Evolutionary conservation across 176 grass and related monocot genomes (phyloP), one percentile per base, ranked within the genome.

Genomic region (Alloteropsis semialata): DNA sequence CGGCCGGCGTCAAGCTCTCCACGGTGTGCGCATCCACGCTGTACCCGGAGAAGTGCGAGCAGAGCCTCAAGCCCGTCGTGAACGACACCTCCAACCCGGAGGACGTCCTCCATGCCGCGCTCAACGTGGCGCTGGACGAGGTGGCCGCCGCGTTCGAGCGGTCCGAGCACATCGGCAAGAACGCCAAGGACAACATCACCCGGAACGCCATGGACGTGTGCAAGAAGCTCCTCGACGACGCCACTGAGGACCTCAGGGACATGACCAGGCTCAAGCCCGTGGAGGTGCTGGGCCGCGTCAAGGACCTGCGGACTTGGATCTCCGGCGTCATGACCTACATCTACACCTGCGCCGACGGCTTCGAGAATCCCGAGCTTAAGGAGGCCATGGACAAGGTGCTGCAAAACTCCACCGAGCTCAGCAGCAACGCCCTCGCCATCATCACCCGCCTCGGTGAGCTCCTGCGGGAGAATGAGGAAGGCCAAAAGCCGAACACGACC

Each of bases 371-470:
- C 0, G 84, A 91, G 72, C 82, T 91, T 4, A 89, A 84, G 79
- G 64, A 78, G 19, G 84, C 88, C 59, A 98, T 98, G 96, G 65
- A 92, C 75, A 91, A 76, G 37, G 66, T 86, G 61, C 84, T 98
- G 72, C 82, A 64, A 32, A 95, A 91, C 58, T 81, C 96, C 28
- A 91, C 96, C 19, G 79, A 98, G 86, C 85, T 95, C 72, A 95
- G 90, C 75, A 98, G 92, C 87, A 98, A 98, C 43, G 92, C 89
- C 19, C 91, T 98, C 28, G 91, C 89, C 66, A 93, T 98, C 76
- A 67, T 98, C 76, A 91, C 93, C 15, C 44, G 43, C 18, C 75
- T 93, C 30, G 81, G 81, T 8, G 56, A 85, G 0, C 25, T 95
- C 39, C 0, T 90, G 54, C 28, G 85, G 59, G 8, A 21, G n/a